phyloP scores from a whole-genome alignment of 2,329 filamentous ascomycete genomes.

The Diaporthe batatas region DNA sequence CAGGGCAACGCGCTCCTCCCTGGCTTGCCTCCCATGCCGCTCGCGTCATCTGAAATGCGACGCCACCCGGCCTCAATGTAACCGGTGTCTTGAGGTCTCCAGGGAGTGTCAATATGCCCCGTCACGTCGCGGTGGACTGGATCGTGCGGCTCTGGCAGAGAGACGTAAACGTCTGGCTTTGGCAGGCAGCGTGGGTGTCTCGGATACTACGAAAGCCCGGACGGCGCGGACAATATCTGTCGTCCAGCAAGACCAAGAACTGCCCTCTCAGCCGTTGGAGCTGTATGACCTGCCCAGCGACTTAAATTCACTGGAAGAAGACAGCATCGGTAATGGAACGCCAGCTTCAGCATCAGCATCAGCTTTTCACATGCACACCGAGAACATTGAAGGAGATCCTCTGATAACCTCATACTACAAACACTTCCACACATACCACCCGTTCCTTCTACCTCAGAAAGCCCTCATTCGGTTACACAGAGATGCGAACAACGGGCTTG shows the following conservation, averaged over 20 bases:
- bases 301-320: background rate
- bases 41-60: slow-evolving; percentile 23
- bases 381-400: slow-evolving; percentile 3
- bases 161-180: background rate
- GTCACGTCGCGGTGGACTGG: slow-evolving; percentile 14
- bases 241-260: background rate
- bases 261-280: background rate
- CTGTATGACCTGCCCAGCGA: background rate
- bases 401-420: slow-evolving; percentile 13
- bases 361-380: background rate
- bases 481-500: background rate
- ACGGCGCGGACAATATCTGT: background rate
- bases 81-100: slow-evolving; percentile 13
- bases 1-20: slow-evolving; percentile 3
- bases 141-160: slow-evolving; percentile 21
- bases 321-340: background rate
- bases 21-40: slow-evolving; percentile 15
- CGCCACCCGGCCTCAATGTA: slow-evolving; percentile 3
- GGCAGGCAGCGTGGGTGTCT: background rate
- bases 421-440: slow-evolving; percentile 15
- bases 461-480: background rate
- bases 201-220: background rate
- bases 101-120: slow-evolving; percentile 9
- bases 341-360: no score
- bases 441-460: slow-evolving; percentile 4